phyloP scores from a whole-genome alignment of 2,329 filamentous ascomycete genomes.

The Pseudomassariella vexata region DNA sequence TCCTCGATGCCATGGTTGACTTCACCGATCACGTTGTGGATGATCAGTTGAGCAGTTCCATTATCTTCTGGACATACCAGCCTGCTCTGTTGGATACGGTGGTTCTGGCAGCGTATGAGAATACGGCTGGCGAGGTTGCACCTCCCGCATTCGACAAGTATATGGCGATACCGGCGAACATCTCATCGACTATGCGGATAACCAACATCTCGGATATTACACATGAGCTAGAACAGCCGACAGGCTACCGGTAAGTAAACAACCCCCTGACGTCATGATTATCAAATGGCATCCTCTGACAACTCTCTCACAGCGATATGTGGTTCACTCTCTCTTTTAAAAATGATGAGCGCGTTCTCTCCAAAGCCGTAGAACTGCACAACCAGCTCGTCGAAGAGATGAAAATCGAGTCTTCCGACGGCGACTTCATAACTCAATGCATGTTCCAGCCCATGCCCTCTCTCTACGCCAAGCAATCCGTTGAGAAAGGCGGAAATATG shows the following conservation, averaged over 20 bases:
- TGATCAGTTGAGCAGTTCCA: conserved; percentile 8
- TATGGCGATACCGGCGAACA: conserved; percentile 7
- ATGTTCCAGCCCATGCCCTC: conserved; percentile 32
- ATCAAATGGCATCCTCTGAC: no score
- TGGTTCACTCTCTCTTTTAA: conserved; percentile 12
- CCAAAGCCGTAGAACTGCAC: conserved; percentile 31
- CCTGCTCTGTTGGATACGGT: conserved; percentile 8
- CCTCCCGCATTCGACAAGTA: conserved; percentile 9
- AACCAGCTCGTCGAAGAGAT: conserved; percentile 27
- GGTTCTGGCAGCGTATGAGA: conserved; percentile 9
- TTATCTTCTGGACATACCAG: conserved; percentile 12
- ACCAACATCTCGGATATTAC: conserved; percentile 8
- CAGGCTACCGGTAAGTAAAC: conserved; percentile 8
- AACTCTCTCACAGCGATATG: background rate
- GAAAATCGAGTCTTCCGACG: conserved; percentile 19
- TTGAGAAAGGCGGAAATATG: conserved; percentile 31
- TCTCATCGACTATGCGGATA: conserved; percentile 7
- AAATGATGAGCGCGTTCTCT: conserved; percentile 21
- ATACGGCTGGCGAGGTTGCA: conserved; percentile 5
- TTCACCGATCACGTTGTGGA: conserved; percentile 9
- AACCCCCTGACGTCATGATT: no score
- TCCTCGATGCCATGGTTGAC: conserved; percentile 10
- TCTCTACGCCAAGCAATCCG: conserved; percentile 25
- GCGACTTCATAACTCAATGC: conserved; percentile 24
- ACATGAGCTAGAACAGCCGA: conserved; percentile 8